phyloP scores from a whole-genome alignment of 2,329 filamentous ascomycete species.

The Exophiala sp. region DNA sequence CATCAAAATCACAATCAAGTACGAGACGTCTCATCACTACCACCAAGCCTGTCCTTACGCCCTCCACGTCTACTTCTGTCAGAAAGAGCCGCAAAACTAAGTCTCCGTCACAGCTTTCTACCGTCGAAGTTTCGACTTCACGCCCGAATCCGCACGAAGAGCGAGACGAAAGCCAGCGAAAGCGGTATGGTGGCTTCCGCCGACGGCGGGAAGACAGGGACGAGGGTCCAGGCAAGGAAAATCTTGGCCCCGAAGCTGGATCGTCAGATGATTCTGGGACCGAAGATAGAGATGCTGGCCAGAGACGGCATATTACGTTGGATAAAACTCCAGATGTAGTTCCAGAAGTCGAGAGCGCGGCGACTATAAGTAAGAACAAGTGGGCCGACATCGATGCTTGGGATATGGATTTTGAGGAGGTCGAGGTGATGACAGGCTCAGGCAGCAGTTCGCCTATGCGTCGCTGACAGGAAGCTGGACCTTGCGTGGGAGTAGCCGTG shows the following conservation, averaged over 20 bases:
- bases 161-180: slow-evolving; percentile 6
- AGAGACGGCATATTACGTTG: not conserved
- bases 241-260: slow-evolving; percentile 1
- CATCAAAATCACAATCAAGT: slow-evolving; percentile 21
- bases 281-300: not conserved
- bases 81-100: slow-evolving; percentile 25
- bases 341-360: not conserved
- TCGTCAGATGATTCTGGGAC: not conserved
- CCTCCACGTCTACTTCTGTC: slow-evolving; percentile 19
- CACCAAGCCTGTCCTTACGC: slow-evolving; percentile 21
- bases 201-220: not conserved
- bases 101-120: slow-evolving; percentile 26
- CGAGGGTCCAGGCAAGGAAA: slow-evolving; percentile 19
- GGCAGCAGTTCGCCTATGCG: slow-evolving; percentile 17
- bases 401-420: slow-evolving; percentile 29
- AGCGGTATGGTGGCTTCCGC: slow-evolving; percentile 27
- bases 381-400: slow-evolving; percentile 30
- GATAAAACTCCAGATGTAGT: not conserved
- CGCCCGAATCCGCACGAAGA: not conserved
- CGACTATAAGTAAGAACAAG: slow-evolving; percentile 12
- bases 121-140: slow-evolving; percentile 9
- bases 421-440: slow-evolving; percentile 22
- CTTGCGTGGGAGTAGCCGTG: not conserved
- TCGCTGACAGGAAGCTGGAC: not conserved
- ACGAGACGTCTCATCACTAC: slow-evolving; percentile 23